A percentile compares a stretch with the other conserved stretches of the same genome.
These are phyloP conservation scores for Brachypodium distachyon DNA, from an alignment of 202 grass and related monocot genomes.

Conservation along the genomic window DNA sequence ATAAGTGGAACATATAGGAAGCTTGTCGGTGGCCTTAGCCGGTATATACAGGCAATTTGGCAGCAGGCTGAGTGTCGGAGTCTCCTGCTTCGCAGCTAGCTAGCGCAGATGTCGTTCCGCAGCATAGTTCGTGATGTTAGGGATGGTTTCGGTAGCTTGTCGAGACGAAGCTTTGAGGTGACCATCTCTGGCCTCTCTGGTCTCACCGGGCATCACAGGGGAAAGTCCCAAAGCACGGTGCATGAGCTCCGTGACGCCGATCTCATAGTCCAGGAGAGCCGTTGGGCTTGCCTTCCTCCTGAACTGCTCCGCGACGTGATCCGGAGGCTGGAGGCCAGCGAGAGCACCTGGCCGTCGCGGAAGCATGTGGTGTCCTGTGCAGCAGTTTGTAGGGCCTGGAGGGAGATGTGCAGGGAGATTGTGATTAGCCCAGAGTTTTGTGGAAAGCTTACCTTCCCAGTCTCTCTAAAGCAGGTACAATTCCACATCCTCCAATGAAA, in stretches of 20 bases:
- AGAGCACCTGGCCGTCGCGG: conserved; percentile 79
- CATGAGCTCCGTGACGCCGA: conserved; percentile 55
- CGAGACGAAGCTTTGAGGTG: conserved; percentile 88
- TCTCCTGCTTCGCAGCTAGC: background rate
- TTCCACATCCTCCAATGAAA: background rate
- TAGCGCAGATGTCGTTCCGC: conserved; percentile 76
- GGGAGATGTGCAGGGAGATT: conserved; percentile 90
- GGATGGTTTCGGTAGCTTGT: conserved; percentile 77
- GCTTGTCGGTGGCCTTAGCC: background rate
- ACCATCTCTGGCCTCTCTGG: conserved; percentile 54
- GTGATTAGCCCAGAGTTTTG: conserved; percentile 74
- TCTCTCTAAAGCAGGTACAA: conserved; percentile 87
- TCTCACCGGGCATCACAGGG: conserved; percentile 44
- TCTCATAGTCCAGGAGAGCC: conserved; percentile 61
- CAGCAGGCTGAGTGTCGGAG: background rate
- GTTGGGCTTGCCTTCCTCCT: conserved; percentile 78
- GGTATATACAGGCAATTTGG: background rate
- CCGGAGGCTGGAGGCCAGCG: conserved; percentile 70
- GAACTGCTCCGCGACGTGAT: conserved; percentile 86
- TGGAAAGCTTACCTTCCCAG: conserved; percentile 86
- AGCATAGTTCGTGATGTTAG: conserved; percentile 86
- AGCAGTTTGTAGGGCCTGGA: conserved; percentile 81
- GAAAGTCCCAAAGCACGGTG: conserved; percentile 63
- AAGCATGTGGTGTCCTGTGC: conserved; percentile 82
- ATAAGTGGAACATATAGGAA: background rate